phyloP scores from a whole-genome alignment of 148 eudicot genomes.

The Heliosperma pusillum region DNA sequence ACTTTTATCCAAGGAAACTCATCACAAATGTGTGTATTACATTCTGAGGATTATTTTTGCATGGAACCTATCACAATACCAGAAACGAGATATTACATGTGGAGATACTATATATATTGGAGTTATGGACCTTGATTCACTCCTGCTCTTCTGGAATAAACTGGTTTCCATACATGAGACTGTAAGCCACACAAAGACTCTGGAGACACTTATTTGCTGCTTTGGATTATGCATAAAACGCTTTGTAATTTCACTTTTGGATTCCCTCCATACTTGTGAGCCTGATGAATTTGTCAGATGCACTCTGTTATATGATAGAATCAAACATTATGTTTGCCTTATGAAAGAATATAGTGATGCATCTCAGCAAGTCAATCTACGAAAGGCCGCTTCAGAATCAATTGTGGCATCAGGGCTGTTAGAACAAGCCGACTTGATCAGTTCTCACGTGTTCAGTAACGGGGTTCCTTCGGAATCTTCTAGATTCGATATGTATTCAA shows the following conservation, averaged over 20 bases:
- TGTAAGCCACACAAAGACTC: slow-evolving; percentile 65
- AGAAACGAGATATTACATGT: slow-evolving; percentile 24
- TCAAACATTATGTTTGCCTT: slow-evolving; percentile 50
- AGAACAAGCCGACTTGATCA: slow-evolving; percentile 55
- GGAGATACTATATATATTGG: slow-evolving; percentile 41
- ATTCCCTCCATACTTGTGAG: slow-evolving; percentile 11
- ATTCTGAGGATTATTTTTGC: slow-evolving; percentile 69
- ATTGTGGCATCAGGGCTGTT: slow-evolving; percentile 77
- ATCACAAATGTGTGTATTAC: slow-evolving; percentile 68
- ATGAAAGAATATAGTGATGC: slow-evolving; percentile 58
- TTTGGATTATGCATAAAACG: slow-evolving; percentile 47
- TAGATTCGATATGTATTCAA: slow-evolving; percentile 26
- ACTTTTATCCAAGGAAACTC: slow-evolving; percentile 56
- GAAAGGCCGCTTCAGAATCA: slow-evolving; percentile 89
- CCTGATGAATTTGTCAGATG: slow-evolving; percentile 30
- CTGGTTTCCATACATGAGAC: slow-evolving; percentile 54
- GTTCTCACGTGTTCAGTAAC: slow-evolving; percentile 34
- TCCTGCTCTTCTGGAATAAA: slow-evolving; percentile 62
- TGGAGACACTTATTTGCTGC: slow-evolving; percentile 68
- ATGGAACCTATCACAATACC: slow-evolving; percentile 63
- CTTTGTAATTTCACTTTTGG: slow-evolving; percentile 32
- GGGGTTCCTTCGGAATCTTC: slow-evolving; percentile 32
- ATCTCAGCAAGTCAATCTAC: slow-evolving; percentile 74
- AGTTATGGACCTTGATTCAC: slow-evolving; percentile 50
- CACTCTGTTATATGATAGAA: slow-evolving; percentile 40